These are phyloP conservation scores for Trichophyton rubrum DNA, from an alignment of 2,329 filamentous ascomycete species.

Conservation along the genomic window DNA sequence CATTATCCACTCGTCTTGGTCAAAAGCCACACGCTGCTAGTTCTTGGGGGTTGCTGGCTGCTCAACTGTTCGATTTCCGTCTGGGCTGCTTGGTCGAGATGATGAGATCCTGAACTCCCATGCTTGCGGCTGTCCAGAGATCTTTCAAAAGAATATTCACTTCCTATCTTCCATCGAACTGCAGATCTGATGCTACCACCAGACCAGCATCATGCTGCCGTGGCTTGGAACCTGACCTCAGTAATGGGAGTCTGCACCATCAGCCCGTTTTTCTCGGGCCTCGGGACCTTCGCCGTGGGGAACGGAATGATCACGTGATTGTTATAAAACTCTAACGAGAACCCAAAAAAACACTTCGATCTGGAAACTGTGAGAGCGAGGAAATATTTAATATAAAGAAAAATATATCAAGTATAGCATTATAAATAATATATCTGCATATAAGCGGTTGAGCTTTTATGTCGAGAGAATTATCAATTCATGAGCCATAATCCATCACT, in stretches of 20 bases:
- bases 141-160: no score
- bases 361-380: no score
- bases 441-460: background rate
- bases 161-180: no score
- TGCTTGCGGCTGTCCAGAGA: no score
- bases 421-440: background rate
- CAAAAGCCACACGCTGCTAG: background rate
- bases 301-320: background rate
- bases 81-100: background rate
- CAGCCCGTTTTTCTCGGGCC: no score
- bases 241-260: no score
- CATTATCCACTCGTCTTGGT: background rate
- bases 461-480: background rate
- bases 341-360: no score
- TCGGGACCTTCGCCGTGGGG: no score
- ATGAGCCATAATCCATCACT: slow-evolving; percentile 14
- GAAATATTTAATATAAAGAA: no score
- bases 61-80: background rate
- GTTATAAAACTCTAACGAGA: background rate
- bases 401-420: background rate
- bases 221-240: background rate
- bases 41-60: background rate
- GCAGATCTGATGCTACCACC: no score
- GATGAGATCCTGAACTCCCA: background rate
- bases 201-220: no score